phyloP scores from a whole-genome alignment of 495 filamentous ascomycete genomes.

The Rhypophila decipiens region DNA sequence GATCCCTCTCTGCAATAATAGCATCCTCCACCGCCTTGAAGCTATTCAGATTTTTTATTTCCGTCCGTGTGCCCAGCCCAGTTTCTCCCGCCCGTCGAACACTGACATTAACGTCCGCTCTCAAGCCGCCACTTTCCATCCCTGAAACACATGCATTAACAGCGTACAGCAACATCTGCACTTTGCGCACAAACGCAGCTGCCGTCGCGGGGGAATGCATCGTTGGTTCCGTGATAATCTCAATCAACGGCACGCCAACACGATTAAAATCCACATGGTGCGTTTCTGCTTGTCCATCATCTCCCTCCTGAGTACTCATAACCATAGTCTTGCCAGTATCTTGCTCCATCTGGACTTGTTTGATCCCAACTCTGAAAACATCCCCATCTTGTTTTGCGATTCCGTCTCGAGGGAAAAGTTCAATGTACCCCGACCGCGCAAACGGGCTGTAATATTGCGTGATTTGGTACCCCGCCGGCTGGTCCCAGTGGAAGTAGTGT shows the following conservation, averaged over 20 bases:
- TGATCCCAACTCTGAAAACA: constrained; percentile 65
- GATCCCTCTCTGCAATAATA: constrained; percentile 79
- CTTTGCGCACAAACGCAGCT: constrained; percentile 78
- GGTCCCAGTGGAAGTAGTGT: constrained; percentile 98
- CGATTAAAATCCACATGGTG: constrained; percentile 91
- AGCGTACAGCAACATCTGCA: constrained; percentile 73
- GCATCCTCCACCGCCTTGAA: constrained; percentile 94
- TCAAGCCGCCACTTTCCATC: constrained; percentile 87
- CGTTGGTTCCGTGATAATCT: constrained; percentile 87
- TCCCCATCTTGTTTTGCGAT: constrained; percentile 66
- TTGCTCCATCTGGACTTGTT: constrained; percentile 94
- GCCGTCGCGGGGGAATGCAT: constrained; percentile 82
- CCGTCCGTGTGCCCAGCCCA: constrained; percentile 75
- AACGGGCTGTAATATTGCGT: constrained; percentile 93
- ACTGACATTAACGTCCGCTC: constrained; percentile 95
- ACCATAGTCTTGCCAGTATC: constrained; percentile 96
- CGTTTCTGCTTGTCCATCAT: too few relatives aligned
- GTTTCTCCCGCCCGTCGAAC: constrained; percentile 51
- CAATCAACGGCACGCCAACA: constrained; percentile 81
- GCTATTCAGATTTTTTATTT: constrained; percentile 96
- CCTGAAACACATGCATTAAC: constrained; percentile 79
- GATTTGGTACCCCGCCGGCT: constrained; percentile 93
- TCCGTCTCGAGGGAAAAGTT: constrained; percentile 68
- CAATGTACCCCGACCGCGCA: constrained; percentile 66
- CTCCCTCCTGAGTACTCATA: constrained; percentile 67